Evolutionary conservation across 768 basidiomycete genomes (phyloP), one percentile per base, ranked within the genome.

Genomic region (button mushroom (Agaricus bisporus)): DNA sequence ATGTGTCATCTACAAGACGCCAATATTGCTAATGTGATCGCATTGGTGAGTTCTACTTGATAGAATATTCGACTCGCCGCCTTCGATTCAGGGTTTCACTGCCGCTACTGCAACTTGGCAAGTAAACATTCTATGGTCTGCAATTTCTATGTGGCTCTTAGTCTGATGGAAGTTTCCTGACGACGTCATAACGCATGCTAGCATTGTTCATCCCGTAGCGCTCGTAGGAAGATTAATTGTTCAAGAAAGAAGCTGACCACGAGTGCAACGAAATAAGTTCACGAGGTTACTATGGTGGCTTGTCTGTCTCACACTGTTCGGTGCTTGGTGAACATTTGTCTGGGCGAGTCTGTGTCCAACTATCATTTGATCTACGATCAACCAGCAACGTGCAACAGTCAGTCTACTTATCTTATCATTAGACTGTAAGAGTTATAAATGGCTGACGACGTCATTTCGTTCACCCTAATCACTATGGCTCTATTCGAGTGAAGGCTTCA

Each of bases 361-460:
- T 41, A 50, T 38, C 51, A 14, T 12, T 28, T 11, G 35, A 52
- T 6, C 32, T 8, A 11, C 11, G 32, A n/a, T 52, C 51, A 26
- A 14, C 15, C 7, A 15, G n/a, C 17, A 29, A 15, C 25, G 15
- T 9, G n/a, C 17, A 29, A 15, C 25, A 14, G 7, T 49, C 20
- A 41, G 22, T 25, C 17, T 15, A 18, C 20, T 52, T 41, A 54
- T 54, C 52, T 54, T 54, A 54, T 54, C 52, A 41, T 14, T 7
- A 11, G 17, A 28, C 12, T 25, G n/a, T n/a, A n/a, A n/a, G n/a
- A n/a, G n/a, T n/a, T n/a, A 22, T 18, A 38, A 26, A 17, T 20
- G 29, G 15, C 10, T 7, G 18, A 47, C n/a, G 38, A 54, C 52
- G 46, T 54, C 52, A 54, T 38, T 41, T 25, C 44, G 8, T 18